Percentiles rank a stretch among this genome's conserved stretches.
phyloP scores from a whole-genome alignment of 495 filamentous ascomycete genomes.

The Penicillium simplicissimum region DNA sequence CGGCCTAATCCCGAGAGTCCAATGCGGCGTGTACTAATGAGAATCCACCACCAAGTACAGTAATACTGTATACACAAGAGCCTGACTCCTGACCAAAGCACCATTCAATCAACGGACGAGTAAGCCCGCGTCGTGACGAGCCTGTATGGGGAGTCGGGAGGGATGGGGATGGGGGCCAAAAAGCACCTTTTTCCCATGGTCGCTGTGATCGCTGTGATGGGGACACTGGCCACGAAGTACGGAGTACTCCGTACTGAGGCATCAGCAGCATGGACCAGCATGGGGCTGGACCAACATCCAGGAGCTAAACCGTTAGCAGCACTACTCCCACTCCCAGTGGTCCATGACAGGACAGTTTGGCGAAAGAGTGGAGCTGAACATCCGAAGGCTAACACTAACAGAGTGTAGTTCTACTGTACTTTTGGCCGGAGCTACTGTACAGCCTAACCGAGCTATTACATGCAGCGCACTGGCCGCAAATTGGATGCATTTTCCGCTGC shows the following conservation, averaged over 20 bases:
- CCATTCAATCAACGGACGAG: neutral
- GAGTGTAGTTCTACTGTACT: constrained; percentile 2
- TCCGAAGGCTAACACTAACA: no score
- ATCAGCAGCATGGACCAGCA: neutral
- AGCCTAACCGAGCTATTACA: constrained; percentile 35
- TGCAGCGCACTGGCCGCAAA: constrained; percentile 38
- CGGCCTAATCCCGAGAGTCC: neutral
- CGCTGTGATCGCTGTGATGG: neutral
- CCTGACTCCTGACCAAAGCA: neutral
- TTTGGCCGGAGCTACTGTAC: constrained; percentile 28
- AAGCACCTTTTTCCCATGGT: neutral
- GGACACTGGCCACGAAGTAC: neutral
- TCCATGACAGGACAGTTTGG: neutral
- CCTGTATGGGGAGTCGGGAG: neutral
- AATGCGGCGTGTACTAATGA: neutral
- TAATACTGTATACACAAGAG: neutral
- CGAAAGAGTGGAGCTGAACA: constrained; percentile 16
- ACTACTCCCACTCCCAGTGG: neutral
- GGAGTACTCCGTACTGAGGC: neutral
- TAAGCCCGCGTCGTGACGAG: neutral
- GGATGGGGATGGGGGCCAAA: neutral
- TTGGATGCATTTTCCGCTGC: constrained; percentile 36
- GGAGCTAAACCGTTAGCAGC: neutral
- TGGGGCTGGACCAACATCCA: constrained; percentile 1
- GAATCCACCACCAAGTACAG: neutral